phyloP scores from a whole-genome alignment of 164 flowering plant species.

The Paratinospora sagittata region DNA sequence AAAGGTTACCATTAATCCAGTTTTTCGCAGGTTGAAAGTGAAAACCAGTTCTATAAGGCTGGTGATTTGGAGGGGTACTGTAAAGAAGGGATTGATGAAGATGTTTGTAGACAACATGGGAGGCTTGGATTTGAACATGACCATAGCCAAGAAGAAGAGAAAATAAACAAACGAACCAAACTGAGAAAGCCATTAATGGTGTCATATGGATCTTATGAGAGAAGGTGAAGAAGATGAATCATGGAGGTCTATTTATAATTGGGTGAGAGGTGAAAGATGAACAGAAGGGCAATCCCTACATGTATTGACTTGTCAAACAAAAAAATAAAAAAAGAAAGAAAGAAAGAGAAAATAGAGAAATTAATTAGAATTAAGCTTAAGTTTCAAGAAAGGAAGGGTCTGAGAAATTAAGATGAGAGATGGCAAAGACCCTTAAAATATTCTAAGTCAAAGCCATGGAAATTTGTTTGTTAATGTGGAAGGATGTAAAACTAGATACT shows the following conservation, averaged over 20 bases:
- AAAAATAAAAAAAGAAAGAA: background rate
- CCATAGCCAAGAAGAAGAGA: background rate
- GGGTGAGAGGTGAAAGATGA: background rate
- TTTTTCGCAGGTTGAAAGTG: constrained; percentile 46
- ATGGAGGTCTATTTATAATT: background rate
- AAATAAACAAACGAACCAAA: background rate
- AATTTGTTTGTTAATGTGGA: too few relatives aligned
- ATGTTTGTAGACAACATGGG: constrained; percentile 8
- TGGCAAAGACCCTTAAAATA: background rate
- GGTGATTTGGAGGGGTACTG: constrained; percentile 7
- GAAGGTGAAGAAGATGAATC: background rate
- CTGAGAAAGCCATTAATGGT: background rate
- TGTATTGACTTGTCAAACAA: background rate
- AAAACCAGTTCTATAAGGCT: constrained; percentile 31
- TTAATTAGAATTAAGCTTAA: too few relatives aligned
- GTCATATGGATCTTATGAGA: background rate
- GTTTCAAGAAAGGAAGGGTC: background rate
- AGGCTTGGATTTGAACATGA: constrained; percentile 18
- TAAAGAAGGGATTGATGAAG: constrained; percentile 12
- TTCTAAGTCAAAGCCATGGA: too few relatives aligned
- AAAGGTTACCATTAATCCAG: constrained; percentile 41
- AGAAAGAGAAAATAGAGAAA: background rate
- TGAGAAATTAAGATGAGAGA: background rate
- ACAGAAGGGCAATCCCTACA: background rate
- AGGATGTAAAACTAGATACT: too few relatives aligned